phyloP scores from a whole-genome alignment of 495 filamentous ascomycete species.

The Sabuloglossum arenarium region DNA sequence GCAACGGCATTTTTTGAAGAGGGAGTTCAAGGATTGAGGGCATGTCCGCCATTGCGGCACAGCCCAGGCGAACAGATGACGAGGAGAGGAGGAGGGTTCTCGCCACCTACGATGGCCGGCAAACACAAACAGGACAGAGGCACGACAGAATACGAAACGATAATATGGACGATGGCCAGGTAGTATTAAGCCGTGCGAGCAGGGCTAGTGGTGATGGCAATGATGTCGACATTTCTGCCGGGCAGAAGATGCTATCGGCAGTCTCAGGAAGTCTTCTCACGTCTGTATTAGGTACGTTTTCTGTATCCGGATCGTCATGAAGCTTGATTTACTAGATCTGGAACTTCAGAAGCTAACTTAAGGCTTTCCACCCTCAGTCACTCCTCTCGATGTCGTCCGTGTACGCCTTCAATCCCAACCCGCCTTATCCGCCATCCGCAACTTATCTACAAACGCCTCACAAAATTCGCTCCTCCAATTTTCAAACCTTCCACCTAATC shows the following conservation, averaged over 20 bases:
- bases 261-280: conserved; percentile 79
- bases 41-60: conserved; percentile 11
- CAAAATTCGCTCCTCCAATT: conserved; percentile 26
- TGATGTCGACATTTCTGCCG: conserved; percentile 43
- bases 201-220: conserved; percentile 16
- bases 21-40: neutral
- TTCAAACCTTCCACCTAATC: conserved; percentile 44
- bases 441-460: conserved; percentile 9
- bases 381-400: conserved; percentile 89
- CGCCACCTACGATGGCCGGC: conserved; percentile 10
- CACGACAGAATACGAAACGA: conserved; percentile 20
- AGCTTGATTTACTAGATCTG: neutral
- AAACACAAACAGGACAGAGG: conserved; percentile 11
- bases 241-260: conserved; percentile 87
- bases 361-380: conserved; percentile 33
- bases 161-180: neutral
- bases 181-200: conserved; percentile 3
- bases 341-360: conserved; percentile 10
- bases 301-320: neutral
- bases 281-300: conserved; percentile 54
- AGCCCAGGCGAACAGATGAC: conserved; percentile 8
- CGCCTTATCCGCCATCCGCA: conserved; percentile 16
- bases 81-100: conserved; percentile 3
- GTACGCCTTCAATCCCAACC: conserved; percentile 83
- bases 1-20: neutral